Conservation (phyloP, 176 grass and related monocot species). For the Juncus inflexus region DNA sequence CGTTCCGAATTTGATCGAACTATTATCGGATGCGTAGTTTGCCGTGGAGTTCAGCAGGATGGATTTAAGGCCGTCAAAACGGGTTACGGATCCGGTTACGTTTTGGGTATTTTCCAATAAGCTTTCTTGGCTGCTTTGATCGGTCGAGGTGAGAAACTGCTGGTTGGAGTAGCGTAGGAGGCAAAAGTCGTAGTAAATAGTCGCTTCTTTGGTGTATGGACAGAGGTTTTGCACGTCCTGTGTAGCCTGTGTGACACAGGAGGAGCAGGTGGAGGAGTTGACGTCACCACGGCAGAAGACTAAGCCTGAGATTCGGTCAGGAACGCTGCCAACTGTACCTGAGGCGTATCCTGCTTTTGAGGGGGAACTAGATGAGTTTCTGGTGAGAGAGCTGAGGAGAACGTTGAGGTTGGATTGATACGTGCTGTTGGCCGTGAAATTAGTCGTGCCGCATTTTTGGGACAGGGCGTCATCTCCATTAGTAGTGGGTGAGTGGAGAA, state of each 20-base stretch:
- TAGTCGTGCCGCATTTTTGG: background rate
- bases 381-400: conserved; percentile 33
- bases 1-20: conserved; percentile 12
- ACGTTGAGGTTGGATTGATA: conserved; percentile 36
- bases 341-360: conserved; percentile 13
- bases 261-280: conserved; percentile 17
- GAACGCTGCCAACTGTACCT: background rate
- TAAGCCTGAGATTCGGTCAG: conserved; percentile 30
- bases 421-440: conserved; percentile 10
- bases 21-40: conserved; percentile 12
- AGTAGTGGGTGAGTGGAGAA: background rate
- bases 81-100: background rate
- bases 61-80: conserved; percentile 7
- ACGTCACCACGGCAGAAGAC: conserved; percentile 39
- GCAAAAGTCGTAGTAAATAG: conserved; percentile 22
- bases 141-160: conserved; percentile 3
- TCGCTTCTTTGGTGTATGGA: background rate
- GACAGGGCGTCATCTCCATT: background rate
- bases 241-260: conserved; percentile 28
- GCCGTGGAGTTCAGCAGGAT: conserved; percentile 9
- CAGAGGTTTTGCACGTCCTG: conserved; percentile 10
- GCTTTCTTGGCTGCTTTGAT: background rate
- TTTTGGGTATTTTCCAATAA: conserved; percentile 12
- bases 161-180: conserved; percentile 28
- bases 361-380: conserved; percentile 3